Evolutionary conservation across 352 stramenopile genomes (phyloP), one percentile per base, ranked within the genome.

Genomic region (Globisporangium perplexum): DNA sequence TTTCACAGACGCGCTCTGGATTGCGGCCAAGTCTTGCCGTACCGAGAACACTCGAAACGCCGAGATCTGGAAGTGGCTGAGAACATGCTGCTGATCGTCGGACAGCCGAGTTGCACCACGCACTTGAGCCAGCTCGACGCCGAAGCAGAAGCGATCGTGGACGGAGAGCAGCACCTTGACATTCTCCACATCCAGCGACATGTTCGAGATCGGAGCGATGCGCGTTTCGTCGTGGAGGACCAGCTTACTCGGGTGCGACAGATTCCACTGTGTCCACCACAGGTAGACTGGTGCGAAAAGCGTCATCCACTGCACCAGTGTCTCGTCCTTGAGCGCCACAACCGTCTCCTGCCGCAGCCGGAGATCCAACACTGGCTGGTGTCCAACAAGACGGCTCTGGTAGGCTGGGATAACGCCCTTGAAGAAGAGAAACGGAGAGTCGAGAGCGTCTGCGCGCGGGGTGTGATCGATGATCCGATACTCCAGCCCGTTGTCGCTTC

Each of bases 181-280:
- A 8, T 63, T 70, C 26, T 71, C 65, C 20, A 88, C 49, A 39
- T 71, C 62, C 15, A 90, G 54, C 33, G 62, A 67, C 42, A 88
- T 59, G 44, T 83, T 68, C 14, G 81, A 78, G 28, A 93, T 89
- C 4, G 83, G 80, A 30, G 76, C 78, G 59, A 93, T 77, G 15
- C 68, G 73, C 23, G 80, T 57, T 55, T 82, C 66, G 28, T 81
- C 69, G 14, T 64, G 43, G 6, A 71, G 39, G 35, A 82, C 46
- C 22, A 68, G 45, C 50, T 86, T 89, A 47, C 69, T 83, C 5
- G 83, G 83, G 51, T 91, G 81, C 17, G 60, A 83, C 26, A 74
- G 41, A 59, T 83, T 88, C 84, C 84, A 94, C 42, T 82, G 70
- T 35, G 88, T 88, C 79, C 83, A 95, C 84, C 84, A 95, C 43